Percentiles rank a stretch among this genome's conserved stretches.
These are phyloP conservation scores for Mitragyna speciosa DNA, from an alignment of 257 asterid genomes.

Conservation along the genomic window DNA sequence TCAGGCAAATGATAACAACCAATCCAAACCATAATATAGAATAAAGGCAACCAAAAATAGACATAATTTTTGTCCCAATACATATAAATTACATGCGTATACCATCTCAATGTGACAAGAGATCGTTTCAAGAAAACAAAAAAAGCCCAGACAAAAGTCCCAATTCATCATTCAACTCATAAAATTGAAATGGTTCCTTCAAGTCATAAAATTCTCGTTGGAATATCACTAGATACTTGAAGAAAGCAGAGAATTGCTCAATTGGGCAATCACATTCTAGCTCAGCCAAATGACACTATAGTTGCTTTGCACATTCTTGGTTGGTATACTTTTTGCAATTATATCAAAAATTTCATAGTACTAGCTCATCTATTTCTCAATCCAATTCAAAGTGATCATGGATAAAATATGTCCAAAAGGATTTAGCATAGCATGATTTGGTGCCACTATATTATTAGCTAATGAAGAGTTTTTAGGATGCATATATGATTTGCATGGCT, in stretches of 20 bases:
- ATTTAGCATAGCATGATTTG: background rate
- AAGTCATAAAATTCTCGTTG: slow-evolving; percentile 59
- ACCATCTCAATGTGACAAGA: slow-evolving; percentile 17
- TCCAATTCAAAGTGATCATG: background rate
- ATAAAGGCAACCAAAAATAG: too few species aligned
- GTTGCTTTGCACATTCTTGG: slow-evolving; percentile 72
- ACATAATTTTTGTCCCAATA: slow-evolving; percentile 21
- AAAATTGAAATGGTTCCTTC: slow-evolving; percentile 36
- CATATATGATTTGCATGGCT: background rate
- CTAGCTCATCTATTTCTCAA: too few species aligned
- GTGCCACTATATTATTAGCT: background rate
- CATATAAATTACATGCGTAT: slow-evolving; percentile 30
- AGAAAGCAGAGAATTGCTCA: slow-evolving; percentile 55
- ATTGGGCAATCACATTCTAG: slow-evolving; percentile 58
- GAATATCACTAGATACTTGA: slow-evolving; percentile 58
- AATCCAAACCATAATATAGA: too few species aligned
- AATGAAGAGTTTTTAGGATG: background rate
- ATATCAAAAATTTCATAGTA: background rate
- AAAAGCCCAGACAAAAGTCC: background rate
- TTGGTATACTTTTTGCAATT: slow-evolving; percentile 24
- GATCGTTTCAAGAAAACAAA: background rate
- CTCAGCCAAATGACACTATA: slow-evolving; percentile 65
- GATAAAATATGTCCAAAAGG: background rate
- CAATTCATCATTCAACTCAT: too few species aligned
- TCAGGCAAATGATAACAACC: too few species aligned